Evolutionary conservation across 2,329 filamentous ascomycete genomes (phyloP), one percentile per base, ranked within the genome.

Genomic region (Epichloe amarillans): DNA sequence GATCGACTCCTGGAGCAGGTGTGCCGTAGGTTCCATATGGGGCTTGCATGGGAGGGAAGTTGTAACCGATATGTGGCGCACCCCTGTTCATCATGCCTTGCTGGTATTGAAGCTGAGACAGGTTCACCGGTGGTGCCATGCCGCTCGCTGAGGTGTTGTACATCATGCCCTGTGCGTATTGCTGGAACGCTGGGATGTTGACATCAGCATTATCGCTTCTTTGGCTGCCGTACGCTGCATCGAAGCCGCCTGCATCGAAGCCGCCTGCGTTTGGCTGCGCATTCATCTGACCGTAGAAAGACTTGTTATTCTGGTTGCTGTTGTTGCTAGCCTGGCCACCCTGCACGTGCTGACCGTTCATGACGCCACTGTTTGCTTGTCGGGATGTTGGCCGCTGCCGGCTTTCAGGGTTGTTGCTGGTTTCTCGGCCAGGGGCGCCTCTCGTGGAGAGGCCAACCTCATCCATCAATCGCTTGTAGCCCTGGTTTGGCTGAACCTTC

Each of bases 401-500:
- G 49, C 78, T 74, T 51, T 72, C 72, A 38, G 67, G 62, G 19
- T 68, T 66, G 52, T 70, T 67, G 56, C 66, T 67, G 52, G 69
- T 67, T 50, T 71, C 73, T 41, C 73, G 70, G 49, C 62, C 66
- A 38, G 68, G 64, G 21, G 69, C 69, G 37, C 68, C 78, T 42
- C 82, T 72, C 30, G 81, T 84, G 5, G 91, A 94, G 38, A 98
- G 72, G 53, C 91, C 90, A 58, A 98, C 93, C 65, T 98, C 93
- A 61, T 98, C 93, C 93, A 98, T 98, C 53, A 98, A 72, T 49
- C 93, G 85, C 76, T 97, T 98, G 73, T 98, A 98, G 49, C 93
- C 93, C 69, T 97, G 93, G 55, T 84, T 86, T 15, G 93, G 88
- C 61, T 95, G 88, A 5, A 89, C 91, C 72, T 96, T 96, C 68